Evolutionary conservation across 495 filamentous ascomycete species (phyloP).

Genomic region (Bombardia bombarda): DNA sequence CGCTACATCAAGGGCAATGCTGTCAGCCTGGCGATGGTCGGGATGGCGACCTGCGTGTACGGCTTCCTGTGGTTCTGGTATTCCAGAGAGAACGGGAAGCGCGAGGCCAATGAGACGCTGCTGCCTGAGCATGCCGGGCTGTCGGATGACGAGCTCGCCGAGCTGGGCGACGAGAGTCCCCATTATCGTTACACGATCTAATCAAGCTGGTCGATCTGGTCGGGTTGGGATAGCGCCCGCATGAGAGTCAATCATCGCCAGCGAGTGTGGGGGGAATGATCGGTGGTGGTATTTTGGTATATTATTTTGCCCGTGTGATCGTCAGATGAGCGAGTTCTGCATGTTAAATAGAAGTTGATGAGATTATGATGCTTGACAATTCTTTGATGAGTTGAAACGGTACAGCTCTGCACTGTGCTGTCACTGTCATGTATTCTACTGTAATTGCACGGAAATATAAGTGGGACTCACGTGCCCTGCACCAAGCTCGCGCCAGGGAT

Average conservation of each 20-base stretch:
- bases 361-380: too few relatives aligned
- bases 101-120: slow-evolving; percentile 43
- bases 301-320: too few relatives aligned
- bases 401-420: too few relatives aligned
- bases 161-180: slow-evolving; percentile 63
- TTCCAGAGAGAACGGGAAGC: slow-evolving; percentile 44
- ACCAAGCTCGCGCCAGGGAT: too few relatives aligned
- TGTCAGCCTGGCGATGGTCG: slow-evolving; percentile 46
- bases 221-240: too few relatives aligned
- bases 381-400: too few relatives aligned
- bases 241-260: too few relatives aligned
- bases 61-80: slow-evolving; percentile 49
- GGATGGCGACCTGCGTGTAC: slow-evolving; percentile 38
- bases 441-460: background rate
- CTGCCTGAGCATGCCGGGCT: slow-evolving; percentile 46
- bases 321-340: too few relatives aligned
- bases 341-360: too few relatives aligned
- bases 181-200: slow-evolving; percentile 51
- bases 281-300: too few relatives aligned
- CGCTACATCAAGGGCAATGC: slow-evolving; percentile 49
- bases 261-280: too few relatives aligned
- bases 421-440: background rate
- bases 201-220: slow-evolving; percentile 2
- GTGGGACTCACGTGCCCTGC: too few relatives aligned
- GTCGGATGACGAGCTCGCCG: slow-evolving; percentile 57